Conservation (phyloP, 192 early-diverging fungal species). For the Geranomyces variabilis region DNA sequence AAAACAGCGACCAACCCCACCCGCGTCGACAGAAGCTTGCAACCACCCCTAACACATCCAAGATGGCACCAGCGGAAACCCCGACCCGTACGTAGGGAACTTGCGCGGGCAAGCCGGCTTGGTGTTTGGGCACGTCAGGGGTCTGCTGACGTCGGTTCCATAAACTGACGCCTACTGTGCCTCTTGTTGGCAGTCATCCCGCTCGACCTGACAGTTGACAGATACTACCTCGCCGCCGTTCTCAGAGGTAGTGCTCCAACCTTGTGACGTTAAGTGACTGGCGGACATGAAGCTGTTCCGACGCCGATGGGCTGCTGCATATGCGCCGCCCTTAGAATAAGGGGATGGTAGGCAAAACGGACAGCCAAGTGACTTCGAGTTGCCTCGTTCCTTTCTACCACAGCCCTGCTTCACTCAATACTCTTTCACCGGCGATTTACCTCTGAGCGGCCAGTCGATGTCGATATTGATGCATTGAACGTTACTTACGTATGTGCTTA, state of each 20-base stretch:
- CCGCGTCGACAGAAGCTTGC: too few relatives aligned
- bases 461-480: constrained; percentile 39
- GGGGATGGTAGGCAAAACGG: not conserved
- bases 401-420: constrained; percentile 49
- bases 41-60: too few relatives aligned
- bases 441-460: constrained; percentile 40
- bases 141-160: too few relatives aligned
- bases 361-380: not conserved
- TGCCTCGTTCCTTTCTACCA: not conserved
- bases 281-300: not conserved
- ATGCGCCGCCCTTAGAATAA: not conserved
- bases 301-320: not conserved
- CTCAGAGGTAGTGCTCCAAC: constrained; percentile 29
- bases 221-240: constrained; percentile 41
- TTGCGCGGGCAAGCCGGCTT: too few relatives aligned
- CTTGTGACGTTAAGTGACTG: too few relatives aligned
- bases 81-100: too few relatives aligned
- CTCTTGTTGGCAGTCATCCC: constrained; percentile 18
- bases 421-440: constrained; percentile 49
- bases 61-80: too few relatives aligned
- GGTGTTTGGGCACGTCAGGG: too few relatives aligned
- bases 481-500: constrained; percentile 38
- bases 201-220: constrained; percentile 35
- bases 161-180: not conserved
- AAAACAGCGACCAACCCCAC: too few relatives aligned